Evolutionary conservation across 192 early-diverging fungal species (phyloP).

Genomic region (Coemansia reversa): DNA sequence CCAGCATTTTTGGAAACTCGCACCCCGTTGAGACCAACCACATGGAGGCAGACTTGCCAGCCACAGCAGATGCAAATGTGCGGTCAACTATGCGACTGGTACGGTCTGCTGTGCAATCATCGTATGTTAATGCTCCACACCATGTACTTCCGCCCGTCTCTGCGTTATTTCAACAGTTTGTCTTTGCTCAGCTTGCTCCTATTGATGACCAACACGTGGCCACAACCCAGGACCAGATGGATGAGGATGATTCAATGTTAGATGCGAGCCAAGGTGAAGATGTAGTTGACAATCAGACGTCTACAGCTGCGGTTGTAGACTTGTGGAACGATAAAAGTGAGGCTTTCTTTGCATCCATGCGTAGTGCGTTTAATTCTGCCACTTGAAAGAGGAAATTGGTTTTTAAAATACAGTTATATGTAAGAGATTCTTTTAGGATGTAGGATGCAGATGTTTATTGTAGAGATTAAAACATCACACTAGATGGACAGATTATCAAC

Average conservation of each 20-base stretch:
- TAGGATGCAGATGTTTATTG: not conserved
- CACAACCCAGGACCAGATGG: not conserved
- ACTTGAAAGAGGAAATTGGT: not conserved
- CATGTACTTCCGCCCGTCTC: conserved; percentile 60
- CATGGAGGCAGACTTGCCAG: not conserved
- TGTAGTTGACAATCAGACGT: conserved; percentile 2
- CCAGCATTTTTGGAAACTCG: conserved; percentile 42
- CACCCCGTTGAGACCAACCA: conserved; percentile 12
- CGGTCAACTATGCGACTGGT: conserved; percentile 49
- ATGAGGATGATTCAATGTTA: not conserved
- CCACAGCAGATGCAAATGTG: conserved; percentile 13
- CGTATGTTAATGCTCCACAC: conserved; percentile 53
- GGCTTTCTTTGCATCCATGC: conserved; percentile 16
- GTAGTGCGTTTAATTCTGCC: conserved; percentile 4
- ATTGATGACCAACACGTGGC: not conserved
- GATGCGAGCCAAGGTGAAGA: not conserved
- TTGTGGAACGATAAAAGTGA: not conserved
- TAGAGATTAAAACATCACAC: too few relatives aligned
- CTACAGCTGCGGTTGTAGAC: not conserved
- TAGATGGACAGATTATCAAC: too few relatives aligned
- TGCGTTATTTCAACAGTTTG: conserved; percentile 56
- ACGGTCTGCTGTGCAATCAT: conserved; percentile 44
- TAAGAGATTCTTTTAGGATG: too few relatives aligned
- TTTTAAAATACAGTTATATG: not conserved
- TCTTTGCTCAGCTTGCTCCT: conserved; percentile 21